Evolutionary conservation across 169 alveolate genomes (phyloP).

Genomic region (Eimeria falciformis): DNA sequence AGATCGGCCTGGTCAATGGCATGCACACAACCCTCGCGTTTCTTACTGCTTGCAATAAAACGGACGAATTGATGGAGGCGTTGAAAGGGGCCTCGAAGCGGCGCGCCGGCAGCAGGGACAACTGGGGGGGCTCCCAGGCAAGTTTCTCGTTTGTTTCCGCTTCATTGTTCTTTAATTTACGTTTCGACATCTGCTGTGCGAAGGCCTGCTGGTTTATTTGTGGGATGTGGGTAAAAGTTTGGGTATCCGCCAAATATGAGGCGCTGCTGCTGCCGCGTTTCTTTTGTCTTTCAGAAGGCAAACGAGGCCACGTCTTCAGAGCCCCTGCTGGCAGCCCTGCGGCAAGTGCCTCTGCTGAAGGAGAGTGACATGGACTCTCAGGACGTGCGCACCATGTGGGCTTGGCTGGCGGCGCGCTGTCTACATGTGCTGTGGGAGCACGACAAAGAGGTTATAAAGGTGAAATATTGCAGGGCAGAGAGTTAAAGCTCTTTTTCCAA

Average conservation of each 20-base stretch:
- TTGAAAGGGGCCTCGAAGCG: not conserved
- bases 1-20: constrained; percentile 1
- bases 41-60: not conserved
- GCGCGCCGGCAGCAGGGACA: not conserved
- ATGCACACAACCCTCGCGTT: constrained; percentile 52
- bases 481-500: no score
- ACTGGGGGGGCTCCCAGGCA: no score
- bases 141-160: no score
- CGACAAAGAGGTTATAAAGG: not conserved
- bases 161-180: no score
- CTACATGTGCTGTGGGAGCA: not conserved
- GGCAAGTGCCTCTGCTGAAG: constrained; percentile 6
- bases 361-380: not conserved
- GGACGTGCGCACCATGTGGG: not conserved
- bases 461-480: no score
- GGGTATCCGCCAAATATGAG: no score
- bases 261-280: no score
- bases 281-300: not conserved
- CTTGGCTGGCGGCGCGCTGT: not conserved
- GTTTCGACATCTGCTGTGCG: no score
- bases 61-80: not conserved
- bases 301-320: not conserved
- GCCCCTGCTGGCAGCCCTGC: not conserved
- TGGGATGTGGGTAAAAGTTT: no score
- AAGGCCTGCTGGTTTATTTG: no score